Conservation (phyloP, 345 rosid genomes). For the Melaleuca quinquenervia region DNA sequence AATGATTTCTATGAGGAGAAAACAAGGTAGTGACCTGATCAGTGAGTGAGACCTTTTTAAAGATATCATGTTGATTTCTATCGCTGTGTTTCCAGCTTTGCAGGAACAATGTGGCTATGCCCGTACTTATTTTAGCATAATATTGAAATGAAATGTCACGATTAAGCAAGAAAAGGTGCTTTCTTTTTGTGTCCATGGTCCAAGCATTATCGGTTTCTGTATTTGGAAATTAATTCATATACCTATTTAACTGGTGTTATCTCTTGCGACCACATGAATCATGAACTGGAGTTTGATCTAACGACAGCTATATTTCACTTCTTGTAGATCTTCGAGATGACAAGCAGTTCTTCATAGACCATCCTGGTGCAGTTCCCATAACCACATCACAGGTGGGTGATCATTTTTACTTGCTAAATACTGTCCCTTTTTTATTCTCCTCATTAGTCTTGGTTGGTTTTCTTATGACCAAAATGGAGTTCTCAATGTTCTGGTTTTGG, state of each 20-base stretch:
- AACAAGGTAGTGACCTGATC: not conserved
- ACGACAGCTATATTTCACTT: not conserved
- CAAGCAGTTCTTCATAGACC: conserved; percentile 9
- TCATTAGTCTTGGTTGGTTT: not conserved
- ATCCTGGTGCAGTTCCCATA: conserved; percentile 9
- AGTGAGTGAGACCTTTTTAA: not conserved
- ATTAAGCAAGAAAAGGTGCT: not conserved
- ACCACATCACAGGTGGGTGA: conserved; percentile 8
- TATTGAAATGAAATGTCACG: not conserved
- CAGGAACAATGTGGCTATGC: not conserved
- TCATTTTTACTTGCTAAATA: not conserved
- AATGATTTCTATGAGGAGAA: not conserved
- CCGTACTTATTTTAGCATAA: not conserved
- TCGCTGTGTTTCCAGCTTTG: not conserved
- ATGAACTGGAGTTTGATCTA: not conserved
- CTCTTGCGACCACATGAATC: not conserved
- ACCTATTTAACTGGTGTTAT: not conserved
- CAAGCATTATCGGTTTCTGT: not conserved
- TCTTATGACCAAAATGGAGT: not conserved
- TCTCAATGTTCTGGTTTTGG: not conserved
- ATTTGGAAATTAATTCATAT: not conserved
- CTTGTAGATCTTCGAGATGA: conserved; percentile 14
- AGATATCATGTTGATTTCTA: not conserved
- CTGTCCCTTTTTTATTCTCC: not conserved
- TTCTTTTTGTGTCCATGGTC: not conserved